phyloP scores from a whole-genome alignment of 352 stramenopile species.

The Phytophthora agathidicida region DNA sequence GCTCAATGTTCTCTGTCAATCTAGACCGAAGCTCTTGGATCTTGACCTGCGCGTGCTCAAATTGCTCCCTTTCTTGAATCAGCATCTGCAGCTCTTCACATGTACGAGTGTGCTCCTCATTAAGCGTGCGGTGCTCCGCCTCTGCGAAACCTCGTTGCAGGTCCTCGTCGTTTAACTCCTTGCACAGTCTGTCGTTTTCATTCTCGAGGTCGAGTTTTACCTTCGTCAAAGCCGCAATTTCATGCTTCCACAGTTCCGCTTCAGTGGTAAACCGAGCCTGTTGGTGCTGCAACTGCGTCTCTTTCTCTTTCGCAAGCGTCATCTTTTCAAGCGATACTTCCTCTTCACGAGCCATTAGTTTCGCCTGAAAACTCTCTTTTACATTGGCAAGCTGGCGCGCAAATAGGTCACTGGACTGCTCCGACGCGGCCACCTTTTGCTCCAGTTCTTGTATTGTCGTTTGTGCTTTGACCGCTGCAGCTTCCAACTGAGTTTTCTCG shows the following conservation, averaged over 20 bases:
- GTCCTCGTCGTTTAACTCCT: constrained; percentile 17
- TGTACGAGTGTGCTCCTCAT: constrained; percentile 11
- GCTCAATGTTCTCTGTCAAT: constrained; percentile 5
- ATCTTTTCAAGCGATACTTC: constrained; percentile 36
- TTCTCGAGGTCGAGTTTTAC: constrained; percentile 45
- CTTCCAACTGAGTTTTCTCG: constrained; percentile 36
- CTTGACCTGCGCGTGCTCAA: constrained; percentile 17
- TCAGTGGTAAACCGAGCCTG: constrained; percentile 43
- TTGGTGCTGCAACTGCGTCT: constrained; percentile 39
- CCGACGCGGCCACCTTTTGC: constrained; percentile 38
- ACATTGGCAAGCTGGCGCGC: constrained; percentile 45
- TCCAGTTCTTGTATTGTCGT: constrained; percentile 37
- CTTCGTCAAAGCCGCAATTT: constrained; percentile 53
- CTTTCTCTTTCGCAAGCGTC: constrained; percentile 35
- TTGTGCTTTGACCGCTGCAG: constrained; percentile 15
- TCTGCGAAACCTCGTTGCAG: constrained; percentile 12
- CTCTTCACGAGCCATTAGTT: constrained; percentile 45
- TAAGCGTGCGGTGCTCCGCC: constrained; percentile 13
- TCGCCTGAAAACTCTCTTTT: constrained; percentile 54
- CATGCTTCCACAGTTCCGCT: constrained; percentile 44
- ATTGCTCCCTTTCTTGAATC: constrained; percentile 26
- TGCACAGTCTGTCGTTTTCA: constrained; percentile 33
- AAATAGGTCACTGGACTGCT: constrained; percentile 50
- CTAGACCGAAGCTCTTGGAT: constrained; percentile 11
- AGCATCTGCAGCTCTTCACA: constrained; percentile 24